Evolutionary conservation across 768 basidiomycete genomes (phyloP), one percentile per base, ranked within the genome.

Genomic region (Tremella yokohamensis): DNA sequence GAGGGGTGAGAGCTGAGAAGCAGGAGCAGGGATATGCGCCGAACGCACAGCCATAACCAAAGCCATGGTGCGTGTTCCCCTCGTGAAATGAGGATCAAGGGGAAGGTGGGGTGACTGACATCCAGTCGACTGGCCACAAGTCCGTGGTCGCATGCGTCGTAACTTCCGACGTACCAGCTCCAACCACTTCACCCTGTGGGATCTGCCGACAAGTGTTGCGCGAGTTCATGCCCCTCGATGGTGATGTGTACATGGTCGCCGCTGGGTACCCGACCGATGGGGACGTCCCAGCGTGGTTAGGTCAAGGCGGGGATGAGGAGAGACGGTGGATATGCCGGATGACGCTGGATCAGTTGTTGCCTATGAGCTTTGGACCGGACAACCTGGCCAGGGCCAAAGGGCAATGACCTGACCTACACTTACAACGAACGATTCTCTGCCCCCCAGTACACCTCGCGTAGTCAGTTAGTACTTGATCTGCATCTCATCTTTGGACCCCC

Each of bases 41-140:
- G 94, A 99, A 74, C 81, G 93, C 26, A 97, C 94, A 0, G 93
- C 93, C 0, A 80, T 99, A 54, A 87, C 91, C n/a, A 96, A 96
- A 76, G 93, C 90, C 24, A 85, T 87, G 19, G 92, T 93, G 62
- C 76, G 89, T 81, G 38, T 29, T 60, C 45, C 18, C 6, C 40
- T 20, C 47, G 40, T 22, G 16, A 22, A 2, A 15, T 22, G 18
- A 44, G 15, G 8, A 20, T 48, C n/a, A n/a, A n/a, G n/a, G n/a
- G n/a, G n/a, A n/a, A 18, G 15, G 51, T 22, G 8, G 12, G 19
- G 24, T 24, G 24, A 7, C 45, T 9, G 0, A 56, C 47, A 19
- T 20, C 16, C 39, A 57, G 40, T 56, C 60, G 7, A 44, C 40
- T 34, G 55, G 56, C 7, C n/a, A 51, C 9, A 40, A 40, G 16